These are phyloP conservation scores for Aphanomyces invadans DNA, from an alignment of 352 stramenopile species.

Conservation along the genomic window DNA sequence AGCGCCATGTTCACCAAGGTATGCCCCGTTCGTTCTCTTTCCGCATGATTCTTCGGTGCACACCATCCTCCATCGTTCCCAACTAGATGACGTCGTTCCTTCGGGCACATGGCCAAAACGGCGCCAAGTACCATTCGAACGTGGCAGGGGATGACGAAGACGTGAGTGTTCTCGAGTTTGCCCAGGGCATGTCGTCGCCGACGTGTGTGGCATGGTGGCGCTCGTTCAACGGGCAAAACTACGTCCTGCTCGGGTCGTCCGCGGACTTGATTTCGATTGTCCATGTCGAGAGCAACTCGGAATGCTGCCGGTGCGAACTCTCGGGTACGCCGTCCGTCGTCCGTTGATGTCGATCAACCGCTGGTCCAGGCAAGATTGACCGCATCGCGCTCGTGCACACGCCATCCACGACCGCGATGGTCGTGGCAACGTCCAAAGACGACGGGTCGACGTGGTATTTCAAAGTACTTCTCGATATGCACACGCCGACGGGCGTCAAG, in stretches of 20 bases:
- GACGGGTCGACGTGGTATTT: slow-evolving; percentile 47
- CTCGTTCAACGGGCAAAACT: slow-evolving; percentile 74
- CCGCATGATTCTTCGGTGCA: background rate
- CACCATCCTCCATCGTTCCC: background rate
- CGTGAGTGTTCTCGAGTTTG: slow-evolving; percentile 81
- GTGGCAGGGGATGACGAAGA: slow-evolving; percentile 73
- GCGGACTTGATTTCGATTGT: slow-evolving; percentile 79
- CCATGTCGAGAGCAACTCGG: slow-evolving; percentile 76
- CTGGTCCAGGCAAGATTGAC: slow-evolving; percentile 54
- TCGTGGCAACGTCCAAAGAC: slow-evolving; percentile 60
- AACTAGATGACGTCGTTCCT: slow-evolving; percentile 69
- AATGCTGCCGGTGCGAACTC: slow-evolving; percentile 72
- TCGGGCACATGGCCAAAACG: slow-evolving; percentile 66
- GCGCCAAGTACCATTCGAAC: slow-evolving; percentile 71
- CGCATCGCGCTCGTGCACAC: slow-evolving; percentile 70
- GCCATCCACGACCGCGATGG: slow-evolving; percentile 71
- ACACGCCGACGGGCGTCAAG: slow-evolving; percentile 48
- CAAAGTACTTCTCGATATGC: slow-evolving; percentile 78
- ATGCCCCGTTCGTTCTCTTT: background rate
- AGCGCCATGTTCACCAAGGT: slow-evolving; percentile 63
- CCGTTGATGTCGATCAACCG: background rate
- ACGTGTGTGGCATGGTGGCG: slow-evolving; percentile 74
- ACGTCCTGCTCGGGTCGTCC: slow-evolving; percentile 69
- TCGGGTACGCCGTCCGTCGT: background rate
- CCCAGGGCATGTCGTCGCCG: slow-evolving; percentile 50